These are phyloP conservation scores for Roridomyces roridus DNA, from an alignment of 768 basidiomycete species.

Conservation along the genomic window DNA sequence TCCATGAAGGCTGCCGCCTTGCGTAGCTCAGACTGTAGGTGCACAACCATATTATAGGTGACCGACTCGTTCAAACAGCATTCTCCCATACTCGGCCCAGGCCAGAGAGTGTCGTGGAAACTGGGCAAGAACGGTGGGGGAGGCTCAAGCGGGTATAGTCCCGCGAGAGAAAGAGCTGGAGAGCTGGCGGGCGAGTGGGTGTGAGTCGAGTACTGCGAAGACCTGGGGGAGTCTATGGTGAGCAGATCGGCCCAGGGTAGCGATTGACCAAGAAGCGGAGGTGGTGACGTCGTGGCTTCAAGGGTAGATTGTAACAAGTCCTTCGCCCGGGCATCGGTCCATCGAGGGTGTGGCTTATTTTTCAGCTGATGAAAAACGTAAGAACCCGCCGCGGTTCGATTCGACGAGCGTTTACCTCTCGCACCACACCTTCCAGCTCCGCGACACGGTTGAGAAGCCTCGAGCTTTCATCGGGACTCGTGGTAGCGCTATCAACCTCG, in stretches of 20 bases:
- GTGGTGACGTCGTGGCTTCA: background rate
- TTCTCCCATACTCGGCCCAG: no score
- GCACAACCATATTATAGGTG: constrained; percentile 64
- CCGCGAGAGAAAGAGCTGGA: constrained; percentile 40
- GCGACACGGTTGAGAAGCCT: constrained; percentile 77
- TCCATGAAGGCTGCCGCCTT: constrained; percentile 62
- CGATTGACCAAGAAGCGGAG: background rate
- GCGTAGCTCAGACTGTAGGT: constrained; percentile 68
- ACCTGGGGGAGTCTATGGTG: constrained; percentile 26
- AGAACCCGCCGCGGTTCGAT: constrained; percentile 37
- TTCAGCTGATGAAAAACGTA: constrained; percentile 55
- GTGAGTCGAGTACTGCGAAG: constrained; percentile 31
- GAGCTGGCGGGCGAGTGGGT: constrained; percentile 40
- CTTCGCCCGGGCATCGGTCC: constrained; percentile 43
- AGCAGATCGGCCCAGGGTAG: constrained; percentile 24
- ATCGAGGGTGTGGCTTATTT: constrained; percentile 75
- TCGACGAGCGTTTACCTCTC: constrained; percentile 62
- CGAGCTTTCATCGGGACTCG: constrained; percentile 63
- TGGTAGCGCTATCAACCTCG: constrained; percentile 78
- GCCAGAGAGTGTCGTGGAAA: constrained; percentile 16
- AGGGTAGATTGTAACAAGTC: constrained; percentile 32
- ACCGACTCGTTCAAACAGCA: constrained; percentile 61
- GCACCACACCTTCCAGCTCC: constrained; percentile 83
- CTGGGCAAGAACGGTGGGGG: constrained; percentile 33
- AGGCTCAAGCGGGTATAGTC: constrained; percentile 42